Conservation (phyloP, 2,329 filamentous ascomycete species). For the Teratosphaeria zuluensis region DNA sequence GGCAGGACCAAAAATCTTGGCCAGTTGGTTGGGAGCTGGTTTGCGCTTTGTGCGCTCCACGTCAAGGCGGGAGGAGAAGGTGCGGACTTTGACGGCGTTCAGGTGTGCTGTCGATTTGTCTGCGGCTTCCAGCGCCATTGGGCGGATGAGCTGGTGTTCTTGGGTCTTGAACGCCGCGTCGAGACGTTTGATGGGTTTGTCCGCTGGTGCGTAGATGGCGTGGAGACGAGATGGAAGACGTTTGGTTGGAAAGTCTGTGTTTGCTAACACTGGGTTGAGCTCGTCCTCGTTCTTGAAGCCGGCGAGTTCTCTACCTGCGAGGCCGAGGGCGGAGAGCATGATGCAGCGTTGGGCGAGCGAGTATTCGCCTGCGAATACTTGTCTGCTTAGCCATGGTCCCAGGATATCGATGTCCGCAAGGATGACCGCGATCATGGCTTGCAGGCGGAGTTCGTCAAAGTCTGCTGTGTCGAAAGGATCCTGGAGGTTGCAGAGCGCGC, state of each 20-base stretch:
- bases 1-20: slow-evolving; percentile 60
- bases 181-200: slow-evolving; percentile 45
- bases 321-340: slow-evolving; percentile 70
- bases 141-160: slow-evolving; percentile 64
- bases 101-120: slow-evolving; percentile 66
- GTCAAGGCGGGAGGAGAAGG: slow-evolving; percentile 70
- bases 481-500: slow-evolving; percentile 66
- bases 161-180: slow-evolving; percentile 59
- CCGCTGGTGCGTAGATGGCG: slow-evolving; percentile 47
- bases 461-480: slow-evolving; percentile 74
- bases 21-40: slow-evolving; percentile 63
- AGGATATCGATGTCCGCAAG: slow-evolving; percentile 66
- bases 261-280: slow-evolving; percentile 26
- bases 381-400: slow-evolving; percentile 73
- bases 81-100: slow-evolving; percentile 76
- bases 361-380: slow-evolving; percentile 87
- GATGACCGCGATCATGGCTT: slow-evolving; percentile 73
- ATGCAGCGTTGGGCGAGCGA: slow-evolving; percentile 75
- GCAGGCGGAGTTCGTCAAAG: slow-evolving; percentile 65
- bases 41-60: slow-evolving; percentile 48
- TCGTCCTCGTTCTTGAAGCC: slow-evolving; percentile 55
- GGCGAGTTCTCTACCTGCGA: slow-evolving; percentile 75
- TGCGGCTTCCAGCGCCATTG: slow-evolving; percentile 71
- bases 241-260: slow-evolving; percentile 64
- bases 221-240: slow-evolving; percentile 65